These are phyloP conservation scores for Litsea cubeba DNA, from an alignment of 164 flowering plant species.

Conservation along the genomic window DNA sequence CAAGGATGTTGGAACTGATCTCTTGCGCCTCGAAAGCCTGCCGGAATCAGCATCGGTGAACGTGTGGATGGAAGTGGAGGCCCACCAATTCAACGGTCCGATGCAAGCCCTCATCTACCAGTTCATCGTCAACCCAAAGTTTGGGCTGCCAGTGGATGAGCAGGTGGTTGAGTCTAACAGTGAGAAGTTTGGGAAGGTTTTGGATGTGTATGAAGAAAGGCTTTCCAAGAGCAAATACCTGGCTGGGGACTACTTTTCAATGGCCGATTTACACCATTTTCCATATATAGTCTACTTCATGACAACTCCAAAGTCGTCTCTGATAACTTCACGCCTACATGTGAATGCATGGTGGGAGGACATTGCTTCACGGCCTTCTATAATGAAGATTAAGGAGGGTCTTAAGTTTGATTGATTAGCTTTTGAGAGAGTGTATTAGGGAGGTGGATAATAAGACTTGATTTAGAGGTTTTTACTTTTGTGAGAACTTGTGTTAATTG, in stretches of 20 bases:
- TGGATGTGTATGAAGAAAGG: conserved; percentile 17
- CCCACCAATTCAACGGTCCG: conserved; percentile 8
- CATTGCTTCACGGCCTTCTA: conserved; percentile 44
- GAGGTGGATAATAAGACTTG: too few relatives aligned
- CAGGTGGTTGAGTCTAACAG: not conserved
- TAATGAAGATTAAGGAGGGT: conserved; percentile 20
- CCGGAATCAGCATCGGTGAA: conserved; percentile 6
- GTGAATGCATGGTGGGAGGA: conserved; percentile 70
- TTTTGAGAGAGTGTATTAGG: too few relatives aligned
- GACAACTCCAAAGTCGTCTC: conserved; percentile 37
- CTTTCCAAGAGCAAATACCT: conserved; percentile 14
- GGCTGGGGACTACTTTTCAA: conserved; percentile 41
- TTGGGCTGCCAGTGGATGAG: not conserved
- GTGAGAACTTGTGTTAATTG: too few relatives aligned
- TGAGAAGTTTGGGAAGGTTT: conserved; percentile 8
- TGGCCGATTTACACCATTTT: conserved; percentile 55
- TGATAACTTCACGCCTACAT: conserved; percentile 38
- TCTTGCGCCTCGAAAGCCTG: not conserved
- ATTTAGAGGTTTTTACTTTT: too few relatives aligned
- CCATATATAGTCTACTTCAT: conserved; percentile 43
- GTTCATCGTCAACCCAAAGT: conserved; percentile 1
- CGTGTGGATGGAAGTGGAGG: conserved; percentile 16
- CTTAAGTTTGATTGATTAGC: not conserved
- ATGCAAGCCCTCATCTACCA: conserved; percentile 1
- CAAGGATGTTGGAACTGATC: conserved; percentile 7